Percentiles rank a stretch among this genome's conserved stretches.
Evolutionary conservation across 306 rosid genomes (phyloP).

Genomic region (Cicer pinnatifidum): DNA sequence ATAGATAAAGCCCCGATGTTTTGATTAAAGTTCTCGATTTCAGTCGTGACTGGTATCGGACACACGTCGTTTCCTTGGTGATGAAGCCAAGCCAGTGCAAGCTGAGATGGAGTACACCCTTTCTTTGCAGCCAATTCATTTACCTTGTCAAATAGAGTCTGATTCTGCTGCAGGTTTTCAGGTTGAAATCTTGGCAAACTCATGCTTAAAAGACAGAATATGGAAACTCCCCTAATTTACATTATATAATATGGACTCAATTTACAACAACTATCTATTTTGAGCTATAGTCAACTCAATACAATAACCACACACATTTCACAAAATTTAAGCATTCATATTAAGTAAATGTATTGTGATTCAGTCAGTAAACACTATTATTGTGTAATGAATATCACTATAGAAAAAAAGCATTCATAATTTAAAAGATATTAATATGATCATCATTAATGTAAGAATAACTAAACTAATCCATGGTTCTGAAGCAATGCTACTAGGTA

Average conservation of each 20-base stretch:
- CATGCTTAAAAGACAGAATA: no score
- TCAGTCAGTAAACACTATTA: background rate
- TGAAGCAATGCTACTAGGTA: background rate
- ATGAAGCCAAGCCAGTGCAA: slow-evolving; percentile 73
- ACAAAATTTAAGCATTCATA: background rate
- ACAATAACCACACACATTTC: no score
- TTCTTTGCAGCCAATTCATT: slow-evolving; percentile 64
- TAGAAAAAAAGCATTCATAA: background rate
- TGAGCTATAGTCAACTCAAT: no score
- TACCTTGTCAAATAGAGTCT: slow-evolving; percentile 60
- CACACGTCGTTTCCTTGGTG: slow-evolving; percentile 71
- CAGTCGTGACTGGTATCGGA: slow-evolving; percentile 85
- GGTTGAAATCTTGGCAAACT: slow-evolving; percentile 56
- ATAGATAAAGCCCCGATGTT: slow-evolving; percentile 67
- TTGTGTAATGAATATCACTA: background rate
- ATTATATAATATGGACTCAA: no score
- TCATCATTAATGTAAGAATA: background rate
- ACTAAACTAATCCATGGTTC: background rate
- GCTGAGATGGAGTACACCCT: slow-evolving; percentile 67
- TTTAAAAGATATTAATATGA: background rate
- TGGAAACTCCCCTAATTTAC: no score
- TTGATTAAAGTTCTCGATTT: slow-evolving; percentile 59
- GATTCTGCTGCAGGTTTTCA: slow-evolving; percentile 67
- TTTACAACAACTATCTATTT: no score
- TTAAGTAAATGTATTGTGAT: background rate